These are phyloP conservation scores for Amanita molliuscula DNA, from an alignment of 768 basidiomycete species.

Conservation along the genomic window DNA sequence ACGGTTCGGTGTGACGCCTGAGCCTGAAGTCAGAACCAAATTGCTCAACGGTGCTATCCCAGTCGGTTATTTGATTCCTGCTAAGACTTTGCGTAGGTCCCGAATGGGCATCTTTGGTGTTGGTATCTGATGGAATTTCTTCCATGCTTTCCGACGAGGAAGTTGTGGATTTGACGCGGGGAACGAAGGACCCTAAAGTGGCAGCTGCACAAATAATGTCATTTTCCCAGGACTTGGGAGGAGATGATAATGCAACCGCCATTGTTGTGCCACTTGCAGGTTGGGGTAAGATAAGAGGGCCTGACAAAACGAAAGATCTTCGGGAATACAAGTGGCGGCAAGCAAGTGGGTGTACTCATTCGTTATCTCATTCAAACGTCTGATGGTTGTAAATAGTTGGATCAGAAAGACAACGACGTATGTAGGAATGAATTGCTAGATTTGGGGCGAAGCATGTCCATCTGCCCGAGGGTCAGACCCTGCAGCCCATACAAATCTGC, in stretches of 20 bases:
- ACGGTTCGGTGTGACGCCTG: slow-evolving; percentile 84
- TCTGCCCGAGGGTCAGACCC: slow-evolving; percentile 87
- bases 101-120: slow-evolving; percentile 79
- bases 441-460: slow-evolving; percentile 81
- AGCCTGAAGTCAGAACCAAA: slow-evolving; percentile 77
- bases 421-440: slow-evolving; percentile 46
- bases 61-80: not conserved
- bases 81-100: slow-evolving; percentile 34
- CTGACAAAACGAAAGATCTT: slow-evolving; percentile 73
- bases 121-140: slow-evolving; percentile 92
- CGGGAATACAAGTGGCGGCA: slow-evolving; percentile 69
- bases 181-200: slow-evolving; percentile 54
- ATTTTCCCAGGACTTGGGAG: slow-evolving; percentile 81
- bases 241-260: slow-evolving; percentile 87
- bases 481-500: slow-evolving; percentile 84
- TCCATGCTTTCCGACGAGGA: slow-evolving; percentile 90
- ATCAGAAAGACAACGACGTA: slow-evolving; percentile 54
- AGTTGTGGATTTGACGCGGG: slow-evolving; percentile 81
- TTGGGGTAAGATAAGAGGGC: slow-evolving; percentile 77
- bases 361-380: not conserved
- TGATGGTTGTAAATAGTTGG: slow-evolving; percentile 31
- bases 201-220: slow-evolving; percentile 80
- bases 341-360: slow-evolving; percentile 33
- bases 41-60: slow-evolving; percentile 54
- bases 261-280: slow-evolving; percentile 88